Base-by-base conservation (phyloP, 2,329 filamentous ascomycete genomes). In the Pseudocercospora fuligena region DNA sequence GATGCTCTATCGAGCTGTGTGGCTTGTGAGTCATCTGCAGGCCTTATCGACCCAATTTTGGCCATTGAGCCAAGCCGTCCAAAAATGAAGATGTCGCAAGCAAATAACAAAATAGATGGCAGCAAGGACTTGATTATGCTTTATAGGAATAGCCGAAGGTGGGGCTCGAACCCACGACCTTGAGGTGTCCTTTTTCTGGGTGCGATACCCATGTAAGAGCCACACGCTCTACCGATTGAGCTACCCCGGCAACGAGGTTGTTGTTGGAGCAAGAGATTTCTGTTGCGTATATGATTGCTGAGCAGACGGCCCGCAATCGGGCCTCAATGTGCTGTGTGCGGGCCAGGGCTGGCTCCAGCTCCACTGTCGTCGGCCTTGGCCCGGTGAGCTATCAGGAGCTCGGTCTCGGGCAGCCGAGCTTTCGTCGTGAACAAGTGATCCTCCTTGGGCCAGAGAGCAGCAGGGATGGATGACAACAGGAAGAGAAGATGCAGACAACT, bases 151-250 rank as follows among this genome's bases (percentile, higher is more conserved):
- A 71, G 69, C 69, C 69, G 69, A 71, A 71, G 69, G 69, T 63
- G 69, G 69, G 69, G 69, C 69, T 71, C 65, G 67, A 69, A 70
- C 69, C 66, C 67, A 66, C 67, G 67, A 68, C 65, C 67, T 69
- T 67, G 65, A 68, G 67, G 66, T 68, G 49, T 53, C 54, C 29
- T 36, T 43, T 36, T 43, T 43, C 40, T 43, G 40, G 40, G 9
- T 60, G 47, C 16, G 36, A 63, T 6, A 58, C 46, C 21, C 36
- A n/a, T 61, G 5, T 83, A 83, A 82, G 81, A 83, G 81, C 80
- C 81, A 81, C 81, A 83, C 81, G 81, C 81, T 82, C 81, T 83
- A 80, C 81, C 81, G 80, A 83, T 83, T 83, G 81, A 83, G 81
- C 81, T 83, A 82, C 79, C 80, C 80, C 77, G 80, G 81, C 81